Conservation (phyloP, 2,329 filamentous ascomycete genomes). For the Cordyceps fumosorosea region DNA sequence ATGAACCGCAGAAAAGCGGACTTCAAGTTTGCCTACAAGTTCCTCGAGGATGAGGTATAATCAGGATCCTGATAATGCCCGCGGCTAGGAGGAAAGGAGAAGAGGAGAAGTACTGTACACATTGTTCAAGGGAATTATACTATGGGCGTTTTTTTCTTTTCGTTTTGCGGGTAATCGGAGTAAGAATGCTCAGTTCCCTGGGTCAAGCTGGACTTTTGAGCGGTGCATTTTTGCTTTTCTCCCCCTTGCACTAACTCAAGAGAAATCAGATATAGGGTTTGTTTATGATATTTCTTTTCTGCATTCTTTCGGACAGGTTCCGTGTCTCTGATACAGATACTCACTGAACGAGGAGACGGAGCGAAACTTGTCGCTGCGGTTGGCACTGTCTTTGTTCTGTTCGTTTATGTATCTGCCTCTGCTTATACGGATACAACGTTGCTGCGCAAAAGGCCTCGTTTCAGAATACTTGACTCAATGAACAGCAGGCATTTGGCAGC, state of each 20-base stretch:
- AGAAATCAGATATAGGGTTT: background rate
- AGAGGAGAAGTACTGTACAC: conserved; percentile 5
- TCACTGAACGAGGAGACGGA: background rate
- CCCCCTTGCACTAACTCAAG: background rate
- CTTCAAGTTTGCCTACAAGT: conserved; percentile 98
- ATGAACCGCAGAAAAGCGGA: conserved; percentile 98
- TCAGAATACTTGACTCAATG: background rate
- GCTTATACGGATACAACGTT: background rate
- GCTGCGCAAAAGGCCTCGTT: background rate
- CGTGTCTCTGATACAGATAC: background rate
- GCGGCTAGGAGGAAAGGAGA: background rate
- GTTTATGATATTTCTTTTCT: background rate
- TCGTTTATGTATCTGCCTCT: background rate
- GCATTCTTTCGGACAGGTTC: background rate
- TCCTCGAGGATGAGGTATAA: conserved; percentile 85
- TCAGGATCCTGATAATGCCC: background rate
- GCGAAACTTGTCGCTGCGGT: background rate
- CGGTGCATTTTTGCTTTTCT: background rate
- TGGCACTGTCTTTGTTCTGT: background rate
- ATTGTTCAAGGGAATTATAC: conserved; percentile 5
- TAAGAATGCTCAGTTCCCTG: background rate
- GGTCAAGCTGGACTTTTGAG: background rate
- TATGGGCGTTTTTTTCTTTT: conserved; percentile 7
- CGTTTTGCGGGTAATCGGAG: background rate
- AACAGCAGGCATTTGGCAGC: background rate